Evolutionary conservation across 176 grass and related monocot genomes (phyloP).

Genomic region (Triticum turgidum): DNA sequence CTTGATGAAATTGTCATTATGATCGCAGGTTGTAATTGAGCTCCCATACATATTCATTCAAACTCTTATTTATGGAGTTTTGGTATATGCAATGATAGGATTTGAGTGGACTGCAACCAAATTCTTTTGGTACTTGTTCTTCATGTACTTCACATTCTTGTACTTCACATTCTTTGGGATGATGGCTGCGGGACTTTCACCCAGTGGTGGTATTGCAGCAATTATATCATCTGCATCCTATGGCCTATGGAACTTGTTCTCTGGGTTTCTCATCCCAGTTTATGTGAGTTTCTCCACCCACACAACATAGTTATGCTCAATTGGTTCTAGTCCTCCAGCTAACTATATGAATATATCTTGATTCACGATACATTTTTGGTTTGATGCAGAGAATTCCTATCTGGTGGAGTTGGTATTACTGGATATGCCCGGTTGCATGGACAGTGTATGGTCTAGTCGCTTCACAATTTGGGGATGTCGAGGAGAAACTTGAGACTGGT

Average conservation of each 20-base stretch:
- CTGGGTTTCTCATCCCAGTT: constrained; percentile 36
- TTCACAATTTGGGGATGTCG: constrained; percentile 39
- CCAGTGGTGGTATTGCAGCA: not conserved
- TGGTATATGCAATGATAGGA: constrained; percentile 53
- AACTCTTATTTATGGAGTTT: constrained; percentile 41
- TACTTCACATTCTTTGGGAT: constrained; percentile 74
- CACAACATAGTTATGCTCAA: not conserved
- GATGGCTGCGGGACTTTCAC: constrained; percentile 43
- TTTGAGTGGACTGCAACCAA: constrained; percentile 51
- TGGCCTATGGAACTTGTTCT: constrained; percentile 31
- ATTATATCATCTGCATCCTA: constrained; percentile 13
- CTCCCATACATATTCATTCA: constrained; percentile 50
- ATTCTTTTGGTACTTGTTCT: constrained; percentile 71
- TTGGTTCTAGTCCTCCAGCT: not conserved
- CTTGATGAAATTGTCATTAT: not conserved
- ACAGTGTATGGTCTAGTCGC: constrained; percentile 22
- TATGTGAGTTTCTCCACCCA: constrained; percentile 3
- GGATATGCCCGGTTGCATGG: constrained; percentile 36
- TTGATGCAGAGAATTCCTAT: constrained; percentile 26
- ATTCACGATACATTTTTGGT: not conserved
- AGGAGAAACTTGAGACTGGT: constrained; percentile 30
- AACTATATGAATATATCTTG: not conserved
- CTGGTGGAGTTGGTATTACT: constrained; percentile 34
- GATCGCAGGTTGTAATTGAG: constrained; percentile 50
- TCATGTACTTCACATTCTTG: constrained; percentile 64